Evolutionary conservation across 2,329 filamentous ascomycete species (phyloP), one percentile per base, ranked within the genome.

Genomic region (Bipolaris zeicola): DNA sequence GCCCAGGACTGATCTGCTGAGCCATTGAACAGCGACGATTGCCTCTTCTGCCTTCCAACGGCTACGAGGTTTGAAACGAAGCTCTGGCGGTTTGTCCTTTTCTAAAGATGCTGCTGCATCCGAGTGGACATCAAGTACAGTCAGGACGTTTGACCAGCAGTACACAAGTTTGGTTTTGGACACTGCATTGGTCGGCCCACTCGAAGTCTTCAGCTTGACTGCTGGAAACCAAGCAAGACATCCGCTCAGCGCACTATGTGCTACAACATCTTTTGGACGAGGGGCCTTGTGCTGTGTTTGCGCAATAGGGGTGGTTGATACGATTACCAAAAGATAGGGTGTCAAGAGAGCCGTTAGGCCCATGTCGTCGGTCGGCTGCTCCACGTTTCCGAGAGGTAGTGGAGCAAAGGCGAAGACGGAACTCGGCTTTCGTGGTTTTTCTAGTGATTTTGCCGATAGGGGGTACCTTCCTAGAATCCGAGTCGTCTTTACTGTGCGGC

Each of bases 91-190:
- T 68, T 91, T 92, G 63, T 94, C 89, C 60, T 86, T 87, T 63
- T 92, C 87, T 3, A 28, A 14, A 13, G 87, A 84, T 0, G 83
- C 73, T 22, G 81, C 78, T 11, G 88, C 81, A 2, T 67, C 63
- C 6, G 71, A 89, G 49, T 94, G 88, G 10, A 98, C 87, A 62
- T 99, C 95, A 22, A 99, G 79, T 5, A 99, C 88, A 0, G 93
- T 98, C 63, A 99, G 79, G n/a, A 98, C 87, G 69, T 98, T 98
- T 2, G 95, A 98, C 95, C 95, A 99, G 76, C 93, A 97, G 78
- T 99, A 99, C 0, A 91, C 94, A 16, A 99, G 83, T 75, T 99
- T 98, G 36, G 89, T 90, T 69, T 88, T 89, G 16, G 91, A 93
- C 8, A 88, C 82, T 6, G 87, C 85, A 66, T 87, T 89, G 5